Conservation (phyloP, 805 yeast genomes). For the Grigorovia yakushimaensis region DNA sequence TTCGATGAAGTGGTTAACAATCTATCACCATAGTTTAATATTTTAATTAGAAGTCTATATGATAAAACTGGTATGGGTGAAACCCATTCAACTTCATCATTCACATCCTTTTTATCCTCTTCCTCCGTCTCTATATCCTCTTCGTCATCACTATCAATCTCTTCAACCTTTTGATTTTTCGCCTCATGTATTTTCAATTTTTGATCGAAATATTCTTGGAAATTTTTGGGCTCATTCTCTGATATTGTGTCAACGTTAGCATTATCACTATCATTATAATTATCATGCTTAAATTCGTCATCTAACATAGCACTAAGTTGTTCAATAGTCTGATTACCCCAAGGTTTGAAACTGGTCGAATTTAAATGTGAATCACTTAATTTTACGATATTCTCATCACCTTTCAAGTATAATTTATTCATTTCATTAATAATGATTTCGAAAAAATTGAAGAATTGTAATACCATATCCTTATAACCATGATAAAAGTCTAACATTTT, state of each 20-base stretch:
- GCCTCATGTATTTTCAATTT: constrained; percentile 11
- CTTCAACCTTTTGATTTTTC: constrained; percentile 26
- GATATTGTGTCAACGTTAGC: constrained; percentile 6
- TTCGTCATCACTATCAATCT: constrained; percentile 18
- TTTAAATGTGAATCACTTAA: constrained; percentile 12
- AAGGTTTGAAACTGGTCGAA: constrained; percentile 36
- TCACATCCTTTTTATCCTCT: constrained; percentile 9
- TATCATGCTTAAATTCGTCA: neutral
- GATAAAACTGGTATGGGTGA: constrained; percentile 56
- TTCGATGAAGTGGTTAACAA: constrained; percentile 58
- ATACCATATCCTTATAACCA: constrained; percentile 63
- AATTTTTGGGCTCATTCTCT: constrained; percentile 27
- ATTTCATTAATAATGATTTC: constrained; percentile 47
- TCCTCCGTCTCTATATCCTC: constrained; percentile 10
- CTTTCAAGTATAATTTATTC: constrained; percentile 29
- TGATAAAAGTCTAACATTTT: constrained; percentile 74
- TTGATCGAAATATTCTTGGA: constrained; percentile 32
- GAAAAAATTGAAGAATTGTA: constrained; percentile 66
- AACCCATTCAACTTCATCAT: constrained; percentile 43
- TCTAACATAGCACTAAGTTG: constrained; percentile 34
- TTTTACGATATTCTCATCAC: constrained; percentile 13
- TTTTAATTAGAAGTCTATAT: constrained; percentile 49
- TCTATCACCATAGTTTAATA: constrained; percentile 61
- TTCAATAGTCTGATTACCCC: constrained; percentile 45
- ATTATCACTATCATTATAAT: neutral